Evolutionary conservation across 2,329 filamentous ascomycete genomes (phyloP).

Genomic region (Diplodia seriata): DNA sequence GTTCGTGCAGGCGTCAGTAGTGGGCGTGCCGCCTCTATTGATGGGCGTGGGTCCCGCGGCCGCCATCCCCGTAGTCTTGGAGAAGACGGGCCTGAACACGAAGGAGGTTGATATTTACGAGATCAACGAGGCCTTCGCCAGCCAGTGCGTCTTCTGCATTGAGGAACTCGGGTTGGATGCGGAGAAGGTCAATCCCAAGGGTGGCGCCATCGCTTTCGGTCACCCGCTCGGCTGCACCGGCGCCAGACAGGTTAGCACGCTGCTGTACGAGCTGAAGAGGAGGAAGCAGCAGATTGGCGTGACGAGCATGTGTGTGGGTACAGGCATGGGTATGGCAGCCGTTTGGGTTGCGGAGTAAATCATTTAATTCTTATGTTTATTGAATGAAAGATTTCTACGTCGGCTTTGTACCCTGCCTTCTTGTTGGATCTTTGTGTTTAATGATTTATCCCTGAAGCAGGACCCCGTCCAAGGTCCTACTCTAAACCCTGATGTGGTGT

Average conservation of each 20-base stretch:
- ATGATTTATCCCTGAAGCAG: not conserved
- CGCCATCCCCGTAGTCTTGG: slow-evolving; percentile 89
- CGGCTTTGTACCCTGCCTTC: not conserved
- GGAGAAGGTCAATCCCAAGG: slow-evolving; percentile 96
- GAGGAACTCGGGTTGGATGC: slow-evolving; percentile 82
- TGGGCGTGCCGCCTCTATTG: slow-evolving; percentile 88
- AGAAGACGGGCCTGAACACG: slow-evolving; percentile 83
- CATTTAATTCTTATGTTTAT: not conserved
- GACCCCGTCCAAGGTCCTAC: not conserved
- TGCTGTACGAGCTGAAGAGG: slow-evolving; percentile 87
- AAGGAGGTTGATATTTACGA: slow-evolving; percentile 94
- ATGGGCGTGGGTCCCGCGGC: slow-evolving; percentile 98
- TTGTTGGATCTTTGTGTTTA: not conserved
- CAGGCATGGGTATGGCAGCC: slow-evolving; percentile 97
- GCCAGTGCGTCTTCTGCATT: slow-evolving; percentile 91
- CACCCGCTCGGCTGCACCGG: slow-evolving; percentile 96
- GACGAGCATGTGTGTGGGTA: slow-evolving; percentile 96
- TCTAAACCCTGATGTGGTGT: too few species aligned
- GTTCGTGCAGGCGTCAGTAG: slow-evolving; percentile 83
- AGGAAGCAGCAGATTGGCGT: slow-evolving; percentile 85
- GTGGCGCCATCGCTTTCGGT: slow-evolving; percentile 93
- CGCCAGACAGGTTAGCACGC: slow-evolving; percentile 88
- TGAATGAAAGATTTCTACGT: slow-evolving; percentile 4
- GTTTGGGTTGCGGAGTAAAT: slow-evolving; percentile 91
- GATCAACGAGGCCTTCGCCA: slow-evolving; percentile 99